Evolutionary conservation across 306 rosid species (phyloP), one percentile per base, ranked within the genome.

Genomic region (Vachellia collinsii): DNA sequence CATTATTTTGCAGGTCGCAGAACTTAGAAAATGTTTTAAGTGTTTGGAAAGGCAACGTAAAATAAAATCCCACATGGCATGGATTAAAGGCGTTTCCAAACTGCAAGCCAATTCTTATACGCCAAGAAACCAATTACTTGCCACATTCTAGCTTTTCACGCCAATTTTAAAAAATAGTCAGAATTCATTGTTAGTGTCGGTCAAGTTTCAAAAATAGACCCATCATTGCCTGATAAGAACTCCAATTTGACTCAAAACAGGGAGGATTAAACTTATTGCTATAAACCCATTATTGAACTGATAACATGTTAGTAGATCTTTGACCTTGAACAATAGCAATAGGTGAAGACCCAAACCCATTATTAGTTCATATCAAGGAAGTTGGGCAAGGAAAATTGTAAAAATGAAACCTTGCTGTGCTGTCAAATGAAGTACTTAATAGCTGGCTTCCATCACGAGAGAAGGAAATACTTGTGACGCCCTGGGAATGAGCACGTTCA

Each of bases 391-490:
- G 72, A 74, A 68, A 82, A 83, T 42, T 81, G 79, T 59, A 46
- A 7, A 17, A 72, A 72, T 34, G 72, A 61, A 82, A 93, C 99
- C 98, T 93, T 75, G 98, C 98, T 64, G 98, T 93, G 91, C 93
- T 85, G 89, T 96, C 99, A 88, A 93, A 96, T 72, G 99, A 96
- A 84, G 99, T 81, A 79, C 99, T 96, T 79, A 96, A 86, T 75
- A 96, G 85, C 84, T 96, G 99, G 86, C 89, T 96, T 84, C 99
- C 99, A 92, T 96, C 99, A 61, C 99, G 97, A 75, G 98, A 96
- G 88, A 96, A 96, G 78, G 85, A 82, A 84, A 96, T 88, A 79
- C 99, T 93, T 56, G 99, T 93, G 80, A 96, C 99, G 79, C 98
- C 98, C 79, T 87, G 93, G 79, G 94, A 89, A 89, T 96, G 99